phyloP scores from a whole-genome alignment of 768 basidiomycete genomes.

The Tephrocybe rancida region DNA sequence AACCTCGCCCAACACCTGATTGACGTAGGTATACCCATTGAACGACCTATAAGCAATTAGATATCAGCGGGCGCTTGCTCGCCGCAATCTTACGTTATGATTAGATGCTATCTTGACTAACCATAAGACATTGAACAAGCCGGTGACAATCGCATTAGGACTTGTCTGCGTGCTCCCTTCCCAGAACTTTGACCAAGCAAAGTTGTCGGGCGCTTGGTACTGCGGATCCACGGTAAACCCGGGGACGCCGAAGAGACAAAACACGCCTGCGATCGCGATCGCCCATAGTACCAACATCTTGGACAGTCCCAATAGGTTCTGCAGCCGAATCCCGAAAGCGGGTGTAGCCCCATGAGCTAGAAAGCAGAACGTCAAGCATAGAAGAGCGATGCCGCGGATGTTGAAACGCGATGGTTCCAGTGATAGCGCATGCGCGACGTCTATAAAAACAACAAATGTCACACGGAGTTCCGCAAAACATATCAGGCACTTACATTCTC shows the following conservation, averaged over 20 bases:
- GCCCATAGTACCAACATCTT: constrained; percentile 56
- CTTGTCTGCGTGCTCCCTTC: constrained; percentile 52
- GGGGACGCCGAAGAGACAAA: constrained; percentile 48
- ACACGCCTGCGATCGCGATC: constrained; percentile 54
- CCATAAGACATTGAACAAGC: constrained; percentile 73
- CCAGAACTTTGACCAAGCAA: constrained; percentile 62
- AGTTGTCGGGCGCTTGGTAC: constrained; percentile 56
- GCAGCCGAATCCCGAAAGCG: constrained; percentile 57
- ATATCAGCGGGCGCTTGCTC: background rate
- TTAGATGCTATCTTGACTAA: constrained; percentile 23
- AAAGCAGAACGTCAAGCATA: constrained; percentile 57
- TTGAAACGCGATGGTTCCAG: constrained; percentile 45
- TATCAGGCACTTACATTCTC: constrained; percentile 54
- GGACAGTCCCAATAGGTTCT: constrained; percentile 62
- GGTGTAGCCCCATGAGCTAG: constrained; percentile 55
- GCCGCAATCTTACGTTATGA: background rate
- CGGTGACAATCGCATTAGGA: constrained; percentile 60
- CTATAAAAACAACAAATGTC: constrained; percentile 30
- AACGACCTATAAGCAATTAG: constrained; percentile 58
- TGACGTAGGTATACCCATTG: constrained; percentile 70
- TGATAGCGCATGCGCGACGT: constrained; percentile 55
- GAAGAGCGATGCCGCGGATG: constrained; percentile 51
- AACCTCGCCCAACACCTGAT: constrained; percentile 72
- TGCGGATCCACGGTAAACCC: constrained; percentile 49
- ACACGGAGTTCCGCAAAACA: background rate